Evolutionary conservation across 2,329 filamentous ascomycete genomes (phyloP).

Genomic region (Ophiostoma pallidulum): DNA sequence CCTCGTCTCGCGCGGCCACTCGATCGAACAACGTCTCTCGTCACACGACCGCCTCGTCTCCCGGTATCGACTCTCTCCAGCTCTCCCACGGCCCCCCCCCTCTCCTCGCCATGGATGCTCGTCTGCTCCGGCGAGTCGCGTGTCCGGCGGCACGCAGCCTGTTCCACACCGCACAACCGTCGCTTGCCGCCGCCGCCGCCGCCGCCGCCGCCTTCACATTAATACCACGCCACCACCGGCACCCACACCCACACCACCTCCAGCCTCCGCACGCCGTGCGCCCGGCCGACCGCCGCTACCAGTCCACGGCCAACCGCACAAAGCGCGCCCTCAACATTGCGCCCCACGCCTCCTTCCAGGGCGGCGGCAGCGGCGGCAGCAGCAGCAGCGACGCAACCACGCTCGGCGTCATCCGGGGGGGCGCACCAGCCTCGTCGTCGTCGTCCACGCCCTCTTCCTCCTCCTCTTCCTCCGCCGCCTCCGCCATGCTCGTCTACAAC

Average conservation of each 20-base stretch:
- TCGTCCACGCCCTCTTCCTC: conserved; percentile 1
- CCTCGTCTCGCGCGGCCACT: too few species aligned
- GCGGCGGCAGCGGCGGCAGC: background rate
- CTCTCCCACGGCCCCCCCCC: too few species aligned
- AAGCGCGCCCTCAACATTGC: conserved; percentile 50
- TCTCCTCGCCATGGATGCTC: conserved; percentile 14
- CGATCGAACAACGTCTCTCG: too few species aligned
- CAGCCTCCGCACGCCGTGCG: background rate
- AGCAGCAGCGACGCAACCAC: background rate
- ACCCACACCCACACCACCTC: too few species aligned
- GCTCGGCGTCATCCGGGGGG: background rate
- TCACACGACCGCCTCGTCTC: too few species aligned
- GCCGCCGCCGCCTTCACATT: background rate
- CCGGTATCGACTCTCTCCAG: too few species aligned
- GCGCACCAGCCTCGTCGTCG: too few species aligned
- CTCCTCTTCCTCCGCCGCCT: conserved; percentile 14
- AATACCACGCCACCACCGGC: background rate
- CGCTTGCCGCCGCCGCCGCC: too few species aligned
- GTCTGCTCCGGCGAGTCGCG: conserved; percentile 12
- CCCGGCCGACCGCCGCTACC: conserved; percentile 29
- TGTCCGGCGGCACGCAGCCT: conserved; percentile 6
- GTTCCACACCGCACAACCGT: too few species aligned
- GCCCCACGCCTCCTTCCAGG: conserved; percentile 51
- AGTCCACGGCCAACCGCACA: conserved; percentile 42
- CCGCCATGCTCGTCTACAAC: conserved; percentile 39